Evolutionary conservation across 768 basidiomycete species (phyloP).

Genomic region (Chalciporus sphaerocephalus): DNA sequence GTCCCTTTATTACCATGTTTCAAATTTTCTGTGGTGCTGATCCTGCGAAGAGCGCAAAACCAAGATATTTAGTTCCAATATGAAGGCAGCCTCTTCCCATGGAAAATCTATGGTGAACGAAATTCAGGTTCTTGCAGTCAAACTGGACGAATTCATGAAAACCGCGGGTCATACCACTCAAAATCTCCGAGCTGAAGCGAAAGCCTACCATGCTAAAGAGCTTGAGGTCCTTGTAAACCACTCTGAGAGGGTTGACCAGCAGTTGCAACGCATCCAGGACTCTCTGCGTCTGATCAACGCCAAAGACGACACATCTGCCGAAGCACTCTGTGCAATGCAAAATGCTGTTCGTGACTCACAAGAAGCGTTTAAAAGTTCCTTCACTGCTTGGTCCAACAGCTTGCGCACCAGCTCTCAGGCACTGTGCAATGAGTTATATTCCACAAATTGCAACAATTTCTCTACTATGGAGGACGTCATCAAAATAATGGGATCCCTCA

Average conservation of each 20-base stretch:
- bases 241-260: constrained; percentile 52
- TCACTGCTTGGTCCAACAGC: constrained; percentile 51
- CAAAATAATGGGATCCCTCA: constrained; percentile 50
- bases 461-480: constrained; percentile 53
- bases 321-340: constrained; percentile 48
- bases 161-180: constrained; percentile 49
- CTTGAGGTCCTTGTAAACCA: constrained; percentile 47
- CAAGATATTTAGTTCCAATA: constrained; percentile 57
- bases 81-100: constrained; percentile 58
- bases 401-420: constrained; percentile 47
- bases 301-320: constrained; percentile 52
- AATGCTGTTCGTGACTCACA: constrained; percentile 49
- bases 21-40: constrained; percentile 10
- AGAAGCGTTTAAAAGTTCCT: constrained; percentile 48
- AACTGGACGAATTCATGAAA: constrained; percentile 60
- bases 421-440: constrained; percentile 45
- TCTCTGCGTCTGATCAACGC: constrained; percentile 50
- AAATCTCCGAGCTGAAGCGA: constrained; percentile 53
- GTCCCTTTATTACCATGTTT: constrained; percentile 16
- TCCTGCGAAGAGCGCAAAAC: constrained; percentile 64
- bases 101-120: constrained; percentile 55
- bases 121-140: constrained; percentile 48
- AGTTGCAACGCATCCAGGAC: constrained; percentile 51
- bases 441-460: constrained; percentile 43
- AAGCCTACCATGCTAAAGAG: constrained; percentile 53